A percentile compares a stretch with the other conserved stretches of the same genome.
Evolutionary conservation across 129 eudicot species (phyloP).

Genomic region (Ambrosia trifida): DNA sequence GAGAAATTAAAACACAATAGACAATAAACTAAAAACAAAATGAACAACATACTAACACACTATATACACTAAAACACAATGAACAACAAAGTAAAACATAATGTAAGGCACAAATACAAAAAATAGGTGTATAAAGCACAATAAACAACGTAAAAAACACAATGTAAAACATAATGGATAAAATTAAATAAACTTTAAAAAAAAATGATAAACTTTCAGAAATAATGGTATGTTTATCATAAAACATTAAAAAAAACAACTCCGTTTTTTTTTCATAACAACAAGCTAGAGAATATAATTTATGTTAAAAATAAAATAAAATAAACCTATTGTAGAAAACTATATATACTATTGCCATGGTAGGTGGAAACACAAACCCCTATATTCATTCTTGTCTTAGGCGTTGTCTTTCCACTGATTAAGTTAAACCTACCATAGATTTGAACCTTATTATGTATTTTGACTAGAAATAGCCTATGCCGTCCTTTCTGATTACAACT

Average conservation of each 20-base stretch:
- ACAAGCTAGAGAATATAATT: background rate
- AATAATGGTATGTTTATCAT: too few relatives aligned
- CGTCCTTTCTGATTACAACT: slow-evolving; percentile 36
- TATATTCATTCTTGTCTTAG: slow-evolving; percentile 35
- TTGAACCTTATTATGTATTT: background rate
- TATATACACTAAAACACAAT: too few relatives aligned
- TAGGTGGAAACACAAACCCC: slow-evolving; percentile 33
- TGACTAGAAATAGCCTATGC: background rate
- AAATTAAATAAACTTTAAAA: too few relatives aligned
- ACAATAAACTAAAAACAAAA: too few relatives aligned
- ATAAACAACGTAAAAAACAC: too few relatives aligned
- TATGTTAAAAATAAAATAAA: background rate
- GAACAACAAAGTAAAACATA: too few relatives aligned
- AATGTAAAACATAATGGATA: too few relatives aligned
- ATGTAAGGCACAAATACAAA: too few relatives aligned
- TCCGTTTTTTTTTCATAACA: background rate
- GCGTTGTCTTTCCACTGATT: slow-evolving; percentile 27
- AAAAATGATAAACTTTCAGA: too few relatives aligned
- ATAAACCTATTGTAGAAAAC: background rate
- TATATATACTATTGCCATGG: slow-evolving; percentile 17
- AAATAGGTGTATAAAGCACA: too few relatives aligned
- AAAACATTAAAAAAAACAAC: background rate
- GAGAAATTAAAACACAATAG: too few relatives aligned
- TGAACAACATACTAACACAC: too few relatives aligned
- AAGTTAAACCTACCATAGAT: slow-evolving; percentile 19